Conservation (phyloP, 768 basidiomycete species). For the Serendipita sp. region DNA sequence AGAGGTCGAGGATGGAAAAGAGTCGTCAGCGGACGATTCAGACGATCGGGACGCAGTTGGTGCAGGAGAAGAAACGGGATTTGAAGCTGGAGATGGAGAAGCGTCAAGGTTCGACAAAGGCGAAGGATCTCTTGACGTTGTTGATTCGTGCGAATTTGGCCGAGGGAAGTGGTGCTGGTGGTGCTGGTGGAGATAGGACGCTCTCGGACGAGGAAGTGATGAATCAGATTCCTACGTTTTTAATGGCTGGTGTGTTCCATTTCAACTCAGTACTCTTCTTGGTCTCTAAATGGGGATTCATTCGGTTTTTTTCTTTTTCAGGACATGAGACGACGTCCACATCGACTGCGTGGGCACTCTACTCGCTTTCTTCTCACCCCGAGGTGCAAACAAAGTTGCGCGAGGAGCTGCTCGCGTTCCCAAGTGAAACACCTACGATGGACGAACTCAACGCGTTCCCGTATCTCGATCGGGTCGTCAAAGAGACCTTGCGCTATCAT, state of each 20-base stretch:
- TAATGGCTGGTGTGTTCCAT: too few relatives aligned
- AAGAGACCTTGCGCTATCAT: background rate
- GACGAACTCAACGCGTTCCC: constrained; percentile 6
- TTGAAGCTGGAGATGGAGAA: background rate
- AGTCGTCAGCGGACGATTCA: background rate
- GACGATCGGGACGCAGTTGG: background rate
- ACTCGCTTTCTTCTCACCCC: constrained; percentile 44
- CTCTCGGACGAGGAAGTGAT: constrained; percentile 3
- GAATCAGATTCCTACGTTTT: constrained; percentile 12
- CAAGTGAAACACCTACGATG: background rate
- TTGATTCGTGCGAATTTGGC: constrained; percentile 11
- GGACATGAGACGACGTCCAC: constrained; percentile 47
- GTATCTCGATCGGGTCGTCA: constrained; percentile 7
- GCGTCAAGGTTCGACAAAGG: too few relatives aligned
- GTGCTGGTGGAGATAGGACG: background rate
- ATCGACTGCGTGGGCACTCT: constrained; percentile 42
- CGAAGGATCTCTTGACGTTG: constrained; percentile 11
- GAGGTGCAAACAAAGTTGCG: constrained; percentile 47
- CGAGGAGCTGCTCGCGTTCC: constrained; percentile 29
- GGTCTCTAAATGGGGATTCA: too few relatives aligned
- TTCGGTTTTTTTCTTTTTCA: too few relatives aligned
- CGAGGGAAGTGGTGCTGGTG: constrained; percentile 4
- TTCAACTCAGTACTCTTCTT: background rate
- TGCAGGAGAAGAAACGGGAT: background rate
- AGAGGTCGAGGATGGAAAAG: background rate